These are phyloP conservation scores for Falciphora oryzae DNA, from an alignment of 2,329 filamentous ascomycete species.

Conservation along the genomic window DNA sequence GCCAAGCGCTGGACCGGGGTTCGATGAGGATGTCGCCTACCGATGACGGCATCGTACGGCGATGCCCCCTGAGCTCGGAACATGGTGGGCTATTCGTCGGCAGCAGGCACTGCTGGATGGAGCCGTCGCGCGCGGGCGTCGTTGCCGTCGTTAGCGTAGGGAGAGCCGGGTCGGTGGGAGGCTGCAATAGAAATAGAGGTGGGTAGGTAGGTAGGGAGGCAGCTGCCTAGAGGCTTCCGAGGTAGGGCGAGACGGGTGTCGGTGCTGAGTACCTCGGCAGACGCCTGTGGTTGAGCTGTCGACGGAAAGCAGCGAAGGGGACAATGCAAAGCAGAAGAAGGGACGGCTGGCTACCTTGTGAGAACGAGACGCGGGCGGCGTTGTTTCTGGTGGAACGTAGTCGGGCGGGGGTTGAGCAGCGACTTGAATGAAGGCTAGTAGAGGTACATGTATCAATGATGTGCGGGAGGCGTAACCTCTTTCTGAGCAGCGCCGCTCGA, in stretches of 20 bases:
- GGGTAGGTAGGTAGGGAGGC: background rate
- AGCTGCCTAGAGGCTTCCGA: background rate
- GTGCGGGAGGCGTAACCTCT: background rate
- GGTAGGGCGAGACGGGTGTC: too few relatives aligned
- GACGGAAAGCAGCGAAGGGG: background rate
- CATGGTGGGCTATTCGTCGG: conserved; percentile 35
- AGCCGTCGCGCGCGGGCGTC: background rate
- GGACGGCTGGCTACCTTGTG: background rate
- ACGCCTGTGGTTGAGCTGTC: background rate
- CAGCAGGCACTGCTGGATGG: background rate
- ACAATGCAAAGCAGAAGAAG: background rate
- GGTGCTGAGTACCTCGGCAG: background rate
- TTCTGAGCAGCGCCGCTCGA: background rate
- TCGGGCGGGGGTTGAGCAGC: background rate
- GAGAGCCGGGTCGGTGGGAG: background rate
- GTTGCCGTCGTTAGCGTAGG: background rate
- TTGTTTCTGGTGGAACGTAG: background rate
- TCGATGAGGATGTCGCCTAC: conserved; percentile 31
- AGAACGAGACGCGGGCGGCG: background rate
- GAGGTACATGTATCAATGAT: background rate
- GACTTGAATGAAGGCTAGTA: background rate
- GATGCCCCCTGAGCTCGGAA: conserved; percentile 52
- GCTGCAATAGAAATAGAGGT: background rate
- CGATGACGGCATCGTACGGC: conserved; percentile 55
- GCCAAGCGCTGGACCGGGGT: background rate